These are phyloP conservation scores for Pichia cabralensis DNA, from an alignment of 805 yeast species.

Conservation along the genomic window DNA sequence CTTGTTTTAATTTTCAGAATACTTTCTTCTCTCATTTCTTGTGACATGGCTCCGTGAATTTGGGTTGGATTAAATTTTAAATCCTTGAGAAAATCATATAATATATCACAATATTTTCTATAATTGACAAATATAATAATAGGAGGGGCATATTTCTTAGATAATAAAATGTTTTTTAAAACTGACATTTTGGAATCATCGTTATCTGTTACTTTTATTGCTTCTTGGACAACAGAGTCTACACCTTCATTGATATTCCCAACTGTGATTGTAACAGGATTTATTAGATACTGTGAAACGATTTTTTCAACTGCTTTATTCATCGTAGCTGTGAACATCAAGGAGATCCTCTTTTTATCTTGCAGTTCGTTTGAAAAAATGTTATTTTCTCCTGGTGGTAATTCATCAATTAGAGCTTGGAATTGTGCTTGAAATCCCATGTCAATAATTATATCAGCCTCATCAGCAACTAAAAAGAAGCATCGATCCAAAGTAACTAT, in stretches of 20 bases:
- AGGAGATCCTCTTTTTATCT: constrained; percentile 43
- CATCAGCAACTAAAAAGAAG: constrained; percentile 71
- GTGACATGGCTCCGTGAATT: constrained; percentile 82
- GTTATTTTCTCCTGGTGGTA: constrained; percentile 38
- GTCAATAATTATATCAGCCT: constrained; percentile 93
- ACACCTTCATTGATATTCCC: constrained; percentile 60
- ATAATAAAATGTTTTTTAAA: constrained; percentile 32
- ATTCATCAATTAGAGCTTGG: constrained; percentile 41
- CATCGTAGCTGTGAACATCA: constrained; percentile 95
- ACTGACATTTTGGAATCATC: constrained; percentile 35
- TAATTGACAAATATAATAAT: constrained; percentile 77
- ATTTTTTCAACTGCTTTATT: constrained; percentile 62
- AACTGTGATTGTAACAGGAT: constrained; percentile 56
- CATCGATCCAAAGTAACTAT: constrained; percentile 51
- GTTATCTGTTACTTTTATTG: constrained; percentile 39
- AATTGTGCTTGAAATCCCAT: constrained; percentile 87
- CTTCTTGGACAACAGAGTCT: constrained; percentile 61
- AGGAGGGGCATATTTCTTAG: constrained; percentile 43
- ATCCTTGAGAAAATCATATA: constrained; percentile 41
- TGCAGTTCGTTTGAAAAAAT: constrained; percentile 27
- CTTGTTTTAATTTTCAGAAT: constrained; percentile 49
- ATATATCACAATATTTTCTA: constrained; percentile 59
- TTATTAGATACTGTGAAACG: constrained; percentile 47
- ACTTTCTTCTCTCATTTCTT: constrained; percentile 76
- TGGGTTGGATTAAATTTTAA: constrained; percentile 43